phyloP scores from a whole-genome alignment of 2,329 filamentous ascomycete species.

The Ilyonectria sp. region DNA sequence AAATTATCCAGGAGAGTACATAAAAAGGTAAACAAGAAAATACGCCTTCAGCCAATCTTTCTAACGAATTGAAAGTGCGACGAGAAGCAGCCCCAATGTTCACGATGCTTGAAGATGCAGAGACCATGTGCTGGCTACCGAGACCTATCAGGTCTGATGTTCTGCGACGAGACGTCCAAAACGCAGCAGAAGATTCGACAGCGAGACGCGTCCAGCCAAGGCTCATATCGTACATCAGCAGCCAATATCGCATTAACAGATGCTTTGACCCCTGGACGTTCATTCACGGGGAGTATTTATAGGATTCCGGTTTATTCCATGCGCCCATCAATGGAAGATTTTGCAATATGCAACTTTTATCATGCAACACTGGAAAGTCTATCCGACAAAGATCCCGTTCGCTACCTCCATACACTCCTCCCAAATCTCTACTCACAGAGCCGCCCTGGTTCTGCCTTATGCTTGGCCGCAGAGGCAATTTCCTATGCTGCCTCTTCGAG shows the following conservation, averaged over 20 bases:
- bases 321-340: conserved; percentile 13
- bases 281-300: neutral
- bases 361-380: conserved; percentile 21
- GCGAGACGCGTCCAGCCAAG: neutral
- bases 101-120: conserved; percentile 25
- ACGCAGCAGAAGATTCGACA: conserved; percentile 9
- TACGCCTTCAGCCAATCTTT: neutral
- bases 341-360: conserved; percentile 28
- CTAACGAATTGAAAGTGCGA: conserved; percentile 25
- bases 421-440: conserved; percentile 20
- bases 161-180: conserved; percentile 23
- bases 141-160: conserved; percentile 20
- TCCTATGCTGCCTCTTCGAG: conserved; percentile 25
- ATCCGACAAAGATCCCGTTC: conserved; percentile 23
- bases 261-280: neutral
- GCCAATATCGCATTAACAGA: neutral
- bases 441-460: conserved; percentile 20
- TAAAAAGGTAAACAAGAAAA: conserved; percentile 18
- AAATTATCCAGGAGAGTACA: conserved; percentile 23
- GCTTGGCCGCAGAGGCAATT: conserved; percentile 29
- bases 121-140: conserved; percentile 27
- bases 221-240: neutral
- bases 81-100: conserved; percentile 27
- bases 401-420: conserved; percentile 19
- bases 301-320: neutral